Evolutionary conservation across 768 basidiomycete genomes (phyloP).

Genomic region (Mycena capillaripes): DNA sequence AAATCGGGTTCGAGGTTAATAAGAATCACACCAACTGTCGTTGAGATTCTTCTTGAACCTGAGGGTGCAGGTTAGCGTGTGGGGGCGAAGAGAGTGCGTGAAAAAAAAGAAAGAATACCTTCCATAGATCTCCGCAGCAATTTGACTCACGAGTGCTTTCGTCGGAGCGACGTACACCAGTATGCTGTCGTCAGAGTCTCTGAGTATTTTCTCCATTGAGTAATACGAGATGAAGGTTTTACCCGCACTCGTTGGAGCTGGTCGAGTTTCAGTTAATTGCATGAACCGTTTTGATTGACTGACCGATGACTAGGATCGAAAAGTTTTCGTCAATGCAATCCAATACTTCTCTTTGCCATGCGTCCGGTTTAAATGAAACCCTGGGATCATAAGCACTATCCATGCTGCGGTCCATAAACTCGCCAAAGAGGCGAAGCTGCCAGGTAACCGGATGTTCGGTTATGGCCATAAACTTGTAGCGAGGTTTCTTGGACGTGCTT

Average conservation of each 20-base stretch:
- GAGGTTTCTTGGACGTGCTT: constrained; percentile 54
- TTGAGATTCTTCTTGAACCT: constrained; percentile 69
- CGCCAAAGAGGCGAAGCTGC: constrained; percentile 79
- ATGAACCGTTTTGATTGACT: constrained; percentile 34
- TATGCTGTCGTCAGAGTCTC: constrained; percentile 74
- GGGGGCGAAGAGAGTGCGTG: too few species aligned
- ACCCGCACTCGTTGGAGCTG: constrained; percentile 80
- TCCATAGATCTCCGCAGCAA: constrained; percentile 83
- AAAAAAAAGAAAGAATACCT: too few species aligned
- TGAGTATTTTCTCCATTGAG: constrained; percentile 79
- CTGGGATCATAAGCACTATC: constrained; percentile 70
- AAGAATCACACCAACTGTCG: constrained; percentile 52
- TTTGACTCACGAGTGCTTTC: constrained; percentile 80
- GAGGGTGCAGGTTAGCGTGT: too few species aligned
- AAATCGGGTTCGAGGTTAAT: background rate
- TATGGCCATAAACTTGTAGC: constrained; percentile 68
- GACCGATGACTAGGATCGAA: constrained; percentile 78
- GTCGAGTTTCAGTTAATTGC: background rate
- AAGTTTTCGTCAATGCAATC: constrained; percentile 71
- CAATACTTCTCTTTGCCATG: constrained; percentile 78
- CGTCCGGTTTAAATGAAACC: constrained; percentile 76
- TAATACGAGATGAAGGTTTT: constrained; percentile 86
- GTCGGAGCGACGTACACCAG: constrained; percentile 83
- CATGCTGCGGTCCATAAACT: constrained; percentile 82
- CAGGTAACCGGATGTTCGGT: constrained; percentile 70